A percentile compares a stretch with the other conserved stretches of the same genome.
Conservation (phyloP, 23 red algal genomes). For the Cyanidiococcus yangmingshanensis region DNA sequence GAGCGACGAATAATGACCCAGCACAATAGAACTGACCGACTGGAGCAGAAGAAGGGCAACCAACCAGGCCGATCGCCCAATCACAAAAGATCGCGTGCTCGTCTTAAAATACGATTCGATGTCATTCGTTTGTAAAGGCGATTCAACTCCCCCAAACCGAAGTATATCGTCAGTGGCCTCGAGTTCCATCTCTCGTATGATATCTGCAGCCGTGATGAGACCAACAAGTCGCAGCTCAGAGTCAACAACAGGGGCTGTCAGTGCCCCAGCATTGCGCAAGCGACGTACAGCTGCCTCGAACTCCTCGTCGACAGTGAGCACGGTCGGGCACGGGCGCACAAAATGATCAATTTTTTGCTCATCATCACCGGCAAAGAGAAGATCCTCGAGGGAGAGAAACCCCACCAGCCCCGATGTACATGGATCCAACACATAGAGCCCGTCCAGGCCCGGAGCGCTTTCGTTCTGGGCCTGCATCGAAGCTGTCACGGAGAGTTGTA, state of each 20-base stretch:
- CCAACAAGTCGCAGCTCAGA: constrained; percentile 20
- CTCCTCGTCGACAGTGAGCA: constrained; percentile 11
- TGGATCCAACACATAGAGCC: constrained; percentile 6
- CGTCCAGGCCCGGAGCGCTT: not conserved
- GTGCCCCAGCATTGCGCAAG: not conserved
- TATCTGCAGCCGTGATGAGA: constrained; percentile 29
- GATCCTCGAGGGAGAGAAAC: constrained; percentile 6
- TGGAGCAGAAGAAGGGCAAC: constrained; percentile 38
- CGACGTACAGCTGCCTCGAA: constrained; percentile 5
- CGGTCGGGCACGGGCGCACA: not conserved
- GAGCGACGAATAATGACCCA: constrained; percentile 23
- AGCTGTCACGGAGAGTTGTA: not conserved
- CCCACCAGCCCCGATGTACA: constrained; percentile 15
- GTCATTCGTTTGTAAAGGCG: constrained; percentile 10
- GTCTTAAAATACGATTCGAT: constrained; percentile 33
- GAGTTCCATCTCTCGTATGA: constrained; percentile 43
- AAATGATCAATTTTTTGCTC: not conserved
- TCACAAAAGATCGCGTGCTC: not conserved
- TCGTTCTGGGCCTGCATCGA: not conserved
- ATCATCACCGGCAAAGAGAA: constrained; percentile 4
- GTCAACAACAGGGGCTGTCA: constrained; percentile 40
- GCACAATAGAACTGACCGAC: constrained; percentile 27
- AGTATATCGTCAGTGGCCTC: constrained; percentile 41
- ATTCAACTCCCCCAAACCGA: constrained; percentile 29
- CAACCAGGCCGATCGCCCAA: constrained; percentile 26